These are phyloP conservation scores for Aspergillus heteromorphus DNA, from an alignment of 495 filamentous ascomycete genomes.

Conservation along the genomic window DNA sequence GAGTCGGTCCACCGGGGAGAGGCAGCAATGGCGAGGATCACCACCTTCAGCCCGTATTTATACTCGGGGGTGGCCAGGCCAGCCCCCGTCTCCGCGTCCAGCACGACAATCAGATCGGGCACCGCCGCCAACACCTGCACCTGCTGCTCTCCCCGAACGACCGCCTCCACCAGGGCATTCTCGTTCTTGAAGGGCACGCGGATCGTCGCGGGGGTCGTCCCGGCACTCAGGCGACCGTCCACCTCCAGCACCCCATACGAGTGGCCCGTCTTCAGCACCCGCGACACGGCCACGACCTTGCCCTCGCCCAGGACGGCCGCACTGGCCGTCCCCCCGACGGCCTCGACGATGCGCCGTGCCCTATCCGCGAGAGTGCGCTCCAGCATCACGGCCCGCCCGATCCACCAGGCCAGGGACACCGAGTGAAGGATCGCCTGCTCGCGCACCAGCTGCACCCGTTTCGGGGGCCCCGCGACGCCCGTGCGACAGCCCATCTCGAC, in stretches of 20 bases:
- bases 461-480: constrained; percentile 27
- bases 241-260: constrained; percentile 29
- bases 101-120: constrained; percentile 56
- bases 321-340: constrained; percentile 47
- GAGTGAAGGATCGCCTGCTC: constrained; percentile 33
- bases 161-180: constrained; percentile 50
- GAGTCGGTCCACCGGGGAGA: constrained; percentile 52
- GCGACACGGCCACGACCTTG: constrained; percentile 55
- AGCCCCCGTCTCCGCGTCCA: constrained; percentile 55
- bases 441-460: constrained; percentile 20
- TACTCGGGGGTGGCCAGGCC: constrained; percentile 59
- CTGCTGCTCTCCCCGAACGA: constrained; percentile 29
- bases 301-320: constrained; percentile 54
- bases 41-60: constrained; percentile 53
- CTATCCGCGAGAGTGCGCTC: constrained; percentile 41
- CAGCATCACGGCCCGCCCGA: constrained; percentile 45
- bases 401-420: constrained; percentile 39
- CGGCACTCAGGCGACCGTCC: constrained; percentile 47
- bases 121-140: constrained; percentile 53
- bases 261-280: constrained; percentile 33
- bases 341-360: constrained; percentile 51
- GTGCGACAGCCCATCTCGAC: constrained; percentile 31
- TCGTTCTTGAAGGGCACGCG: constrained; percentile 59
- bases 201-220: constrained; percentile 25
- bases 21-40: constrained; percentile 51